phyloP scores from a whole-genome alignment of 2,329 filamentous ascomycete genomes.

The Clonostachys solani region DNA sequence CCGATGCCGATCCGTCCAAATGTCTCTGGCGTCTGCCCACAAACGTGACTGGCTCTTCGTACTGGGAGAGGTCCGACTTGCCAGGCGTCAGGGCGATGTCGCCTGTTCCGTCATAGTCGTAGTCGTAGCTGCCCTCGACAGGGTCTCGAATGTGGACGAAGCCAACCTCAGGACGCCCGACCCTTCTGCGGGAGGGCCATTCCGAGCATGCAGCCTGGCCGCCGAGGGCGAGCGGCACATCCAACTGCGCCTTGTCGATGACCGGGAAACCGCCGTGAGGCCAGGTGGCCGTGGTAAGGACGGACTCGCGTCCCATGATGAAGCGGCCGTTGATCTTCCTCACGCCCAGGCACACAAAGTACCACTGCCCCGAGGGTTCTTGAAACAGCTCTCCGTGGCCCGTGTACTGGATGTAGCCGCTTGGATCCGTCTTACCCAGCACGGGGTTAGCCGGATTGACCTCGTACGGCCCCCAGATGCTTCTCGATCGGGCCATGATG shows the following conservation, averaged over 20 bases:
- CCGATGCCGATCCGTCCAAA: too few species aligned
- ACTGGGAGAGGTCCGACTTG: too few species aligned
- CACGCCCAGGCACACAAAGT: slow-evolving; percentile 6
- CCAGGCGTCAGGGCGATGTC: too few species aligned
- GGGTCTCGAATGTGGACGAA: too few species aligned
- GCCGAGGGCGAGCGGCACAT: too few species aligned
- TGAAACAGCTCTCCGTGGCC: slow-evolving; percentile 41
- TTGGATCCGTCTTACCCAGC: slow-evolving; percentile 26
- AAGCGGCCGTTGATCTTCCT: slow-evolving; percentile 22
- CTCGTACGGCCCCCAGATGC: slow-evolving; percentile 37
- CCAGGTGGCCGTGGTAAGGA: slow-evolving; percentile 44
- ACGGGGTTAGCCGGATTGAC: slow-evolving; percentile 35
- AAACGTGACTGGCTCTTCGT: too few species aligned
- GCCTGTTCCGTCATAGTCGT: too few species aligned
- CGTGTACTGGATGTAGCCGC: slow-evolving; percentile 32
- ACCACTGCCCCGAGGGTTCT: slow-evolving; percentile 39
- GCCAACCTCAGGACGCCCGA: too few species aligned
- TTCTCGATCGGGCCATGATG: slow-evolving; percentile 32
- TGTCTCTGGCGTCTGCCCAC: too few species aligned
- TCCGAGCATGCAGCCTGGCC: too few species aligned
- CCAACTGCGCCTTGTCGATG: slow-evolving; percentile 14
- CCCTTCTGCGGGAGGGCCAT: too few species aligned
- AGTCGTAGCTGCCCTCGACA: too few species aligned
- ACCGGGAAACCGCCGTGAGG: slow-evolving; percentile 39
- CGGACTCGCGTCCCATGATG: slow-evolving; percentile 48